Evolutionary conservation across 1,139 yeast species (phyloP).

Genomic region (Geotrichum histeridarum): DNA sequence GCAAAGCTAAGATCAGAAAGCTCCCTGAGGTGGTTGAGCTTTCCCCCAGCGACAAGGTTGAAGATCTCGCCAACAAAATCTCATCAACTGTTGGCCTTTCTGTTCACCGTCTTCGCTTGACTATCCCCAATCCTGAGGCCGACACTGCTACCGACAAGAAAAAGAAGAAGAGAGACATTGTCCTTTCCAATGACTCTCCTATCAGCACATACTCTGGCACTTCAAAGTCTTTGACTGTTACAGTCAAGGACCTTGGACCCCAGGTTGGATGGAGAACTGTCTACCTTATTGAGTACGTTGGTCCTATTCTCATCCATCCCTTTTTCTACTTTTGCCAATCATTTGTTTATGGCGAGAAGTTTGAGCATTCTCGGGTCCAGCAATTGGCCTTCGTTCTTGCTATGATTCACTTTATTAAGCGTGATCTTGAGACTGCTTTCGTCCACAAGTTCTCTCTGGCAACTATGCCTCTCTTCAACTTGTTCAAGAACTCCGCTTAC

Average conservation of each 20-base stretch:
- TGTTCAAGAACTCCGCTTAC: constrained; percentile 84
- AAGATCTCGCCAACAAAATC: constrained; percentile 26
- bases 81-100: constrained; percentile 33
- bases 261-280: constrained; percentile 92
- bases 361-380: constrained; percentile 50
- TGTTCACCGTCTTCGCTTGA: constrained; percentile 35
- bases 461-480: constrained; percentile 85
- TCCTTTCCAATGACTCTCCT: constrained; percentile 36
- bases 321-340: constrained; percentile 49
- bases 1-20: constrained; percentile 27
- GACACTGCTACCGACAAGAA: constrained; percentile 32
- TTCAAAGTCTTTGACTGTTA: constrained; percentile 37
- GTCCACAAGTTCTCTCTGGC: constrained; percentile 80
- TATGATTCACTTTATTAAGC: constrained; percentile 71
- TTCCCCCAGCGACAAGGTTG: constrained; percentile 28
- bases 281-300: constrained; percentile 77
- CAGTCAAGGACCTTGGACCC: constrained; percentile 84
- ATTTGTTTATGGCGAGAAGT: constrained; percentile 36
- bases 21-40: constrained; percentile 33
- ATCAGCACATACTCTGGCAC: constrained; percentile 37
- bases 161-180: constrained; percentile 38
- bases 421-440: constrained; percentile 80
- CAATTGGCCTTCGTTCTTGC: constrained; percentile 50
- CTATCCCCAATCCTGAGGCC: constrained; percentile 27
- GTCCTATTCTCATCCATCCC: constrained; percentile 80